These are phyloP conservation scores for Tetrahymena borealis DNA, from an alignment of 73 alveolate genomes.

Conservation along the genomic window DNA sequence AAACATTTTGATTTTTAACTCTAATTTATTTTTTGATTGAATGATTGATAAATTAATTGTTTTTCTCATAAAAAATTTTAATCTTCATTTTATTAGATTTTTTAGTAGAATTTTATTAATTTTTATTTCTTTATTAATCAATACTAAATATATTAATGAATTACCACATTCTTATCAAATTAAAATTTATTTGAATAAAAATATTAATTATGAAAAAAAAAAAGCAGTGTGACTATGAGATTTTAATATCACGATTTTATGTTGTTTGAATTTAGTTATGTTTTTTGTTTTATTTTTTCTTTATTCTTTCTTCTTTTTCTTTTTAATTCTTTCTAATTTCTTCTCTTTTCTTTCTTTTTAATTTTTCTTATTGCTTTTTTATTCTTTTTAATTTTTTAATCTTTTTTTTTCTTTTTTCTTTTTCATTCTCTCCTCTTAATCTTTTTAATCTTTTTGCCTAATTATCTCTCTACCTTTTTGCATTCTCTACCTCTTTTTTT, in stretches of 20 bases:
- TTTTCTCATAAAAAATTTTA: no score
- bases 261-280: neutral
- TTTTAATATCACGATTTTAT: neutral
- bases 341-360: neutral
- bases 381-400: neutral
- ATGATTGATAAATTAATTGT: no score
- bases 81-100: no score
- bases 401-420: neutral
- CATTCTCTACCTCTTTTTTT: neutral
- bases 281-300: neutral
- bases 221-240: neutral
- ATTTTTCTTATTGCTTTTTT: neutral
- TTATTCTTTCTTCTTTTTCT: neutral
- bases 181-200: no score
- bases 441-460: neutral
- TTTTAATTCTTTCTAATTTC: neutral
- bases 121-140: neutral
- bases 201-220: neutral
- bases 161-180: no score
- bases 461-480: slow-evolving; percentile 1
- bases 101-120: no score
- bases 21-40: no score
- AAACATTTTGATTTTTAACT: no score
- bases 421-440: neutral
- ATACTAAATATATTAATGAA: neutral